Evolutionary conservation across 306 rosid genomes (phyloP).

Genomic region (Dalbergia cultrata): DNA sequence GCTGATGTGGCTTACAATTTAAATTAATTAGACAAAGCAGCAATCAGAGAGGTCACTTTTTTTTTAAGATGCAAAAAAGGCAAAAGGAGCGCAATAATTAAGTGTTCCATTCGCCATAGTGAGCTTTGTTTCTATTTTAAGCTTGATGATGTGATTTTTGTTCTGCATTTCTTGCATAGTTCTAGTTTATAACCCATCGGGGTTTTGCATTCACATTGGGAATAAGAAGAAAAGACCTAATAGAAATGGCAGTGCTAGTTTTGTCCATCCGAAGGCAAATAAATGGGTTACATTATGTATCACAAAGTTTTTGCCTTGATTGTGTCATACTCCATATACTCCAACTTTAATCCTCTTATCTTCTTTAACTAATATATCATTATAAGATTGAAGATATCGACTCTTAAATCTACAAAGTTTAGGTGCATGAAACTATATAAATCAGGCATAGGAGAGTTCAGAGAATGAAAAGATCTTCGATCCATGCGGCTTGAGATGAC

Average conservation of each 20-base stretch:
- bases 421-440: not conserved
- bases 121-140: not conserved
- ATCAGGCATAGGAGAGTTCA: not conserved
- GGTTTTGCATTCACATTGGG: slow-evolving; percentile 40
- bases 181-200: not conserved
- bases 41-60: slow-evolving; percentile 10
- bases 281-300: not conserved
- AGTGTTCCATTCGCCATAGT: slow-evolving; percentile 29
- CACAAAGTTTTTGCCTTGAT: not conserved
- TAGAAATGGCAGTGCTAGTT: slow-evolving; percentile 1
- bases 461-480: not conserved
- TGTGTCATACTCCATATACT: slow-evolving; percentile 39
- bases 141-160: slow-evolving; percentile 12
- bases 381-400: slow-evolving; percentile 14
- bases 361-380: not conserved
- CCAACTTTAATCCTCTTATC: slow-evolving; percentile 42
- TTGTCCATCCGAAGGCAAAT: not conserved
- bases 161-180: slow-evolving; percentile 23
- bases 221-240: slow-evolving; percentile 1
- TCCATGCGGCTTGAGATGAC: not conserved
- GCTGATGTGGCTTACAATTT: not conserved
- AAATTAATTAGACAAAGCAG: slow-evolving; percentile 37
- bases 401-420: not conserved
- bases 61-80: slow-evolving; percentile 41
- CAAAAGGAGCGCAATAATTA: slow-evolving; percentile 38